phyloP scores from a whole-genome alignment of 768 basidiomycete species.

The Astraeus odoratus region DNA sequence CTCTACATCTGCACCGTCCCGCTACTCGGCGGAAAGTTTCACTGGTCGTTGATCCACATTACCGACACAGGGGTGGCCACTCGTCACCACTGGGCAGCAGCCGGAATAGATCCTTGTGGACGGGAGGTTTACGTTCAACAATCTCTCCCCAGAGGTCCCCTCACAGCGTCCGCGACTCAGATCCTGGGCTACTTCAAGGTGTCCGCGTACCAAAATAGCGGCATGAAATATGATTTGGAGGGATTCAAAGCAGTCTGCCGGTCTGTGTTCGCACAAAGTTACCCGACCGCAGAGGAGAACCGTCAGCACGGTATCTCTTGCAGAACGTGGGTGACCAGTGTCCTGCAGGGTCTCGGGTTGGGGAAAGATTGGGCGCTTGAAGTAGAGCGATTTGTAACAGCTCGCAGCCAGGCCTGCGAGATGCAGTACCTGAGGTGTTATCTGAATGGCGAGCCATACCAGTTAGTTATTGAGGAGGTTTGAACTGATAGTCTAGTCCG shows the following conservation, averaged over 20 bases:
- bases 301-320: constrained; percentile 15
- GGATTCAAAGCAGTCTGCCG: constrained; percentile 9
- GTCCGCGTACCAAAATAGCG: constrained; percentile 4
- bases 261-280: constrained; percentile 11
- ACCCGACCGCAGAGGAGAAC: constrained; percentile 14
- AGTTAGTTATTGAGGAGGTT: not conserved
- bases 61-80: constrained; percentile 9
- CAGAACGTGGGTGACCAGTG: constrained; percentile 16
- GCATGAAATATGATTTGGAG: not conserved
- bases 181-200: constrained; percentile 19
- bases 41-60: constrained; percentile 16
- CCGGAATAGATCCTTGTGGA: constrained; percentile 1
- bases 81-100: constrained; percentile 19
- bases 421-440: not conserved
- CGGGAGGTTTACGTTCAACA: constrained; percentile 15
- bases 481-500: not conserved
- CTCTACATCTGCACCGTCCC: constrained; percentile 18
- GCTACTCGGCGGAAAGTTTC: constrained; percentile 13
- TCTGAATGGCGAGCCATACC: not conserved
- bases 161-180: constrained; percentile 12
- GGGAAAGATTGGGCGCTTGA: not conserved
- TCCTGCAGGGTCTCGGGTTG: constrained; percentile 13
- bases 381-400: constrained; percentile 1
- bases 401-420: constrained; percentile 3
- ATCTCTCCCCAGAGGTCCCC: constrained; percentile 9